Evolutionary conservation across 805 yeast species (phyloP), one percentile per base, ranked within the genome.

Genomic region (Ogataea nitratoaversa): DNA sequence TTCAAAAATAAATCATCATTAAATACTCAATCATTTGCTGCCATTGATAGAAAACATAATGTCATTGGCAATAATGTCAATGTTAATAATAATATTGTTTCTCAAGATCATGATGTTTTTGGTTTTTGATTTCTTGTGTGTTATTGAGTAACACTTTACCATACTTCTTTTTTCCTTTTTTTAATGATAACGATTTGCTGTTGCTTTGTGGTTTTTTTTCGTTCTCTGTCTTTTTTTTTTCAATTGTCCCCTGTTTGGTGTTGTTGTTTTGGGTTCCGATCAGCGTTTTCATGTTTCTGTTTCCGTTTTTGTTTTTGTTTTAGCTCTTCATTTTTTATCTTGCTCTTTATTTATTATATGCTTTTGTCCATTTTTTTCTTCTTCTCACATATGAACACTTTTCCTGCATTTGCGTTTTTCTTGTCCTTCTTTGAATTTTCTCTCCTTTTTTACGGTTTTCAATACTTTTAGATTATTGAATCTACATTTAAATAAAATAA

Each of bases 231-330:
- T 40, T 34, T 23, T 25, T 1, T 23, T 17, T 13, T 34, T 33
- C 18, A 20, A 35, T 11, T 43, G 37, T n/a, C 23, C 19, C 6
- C 36, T 32, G 8, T 42, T 40, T n/a, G 11, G 7, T 22, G 7
- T 22, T 11, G 11, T 7, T 22, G 7, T 22, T 22, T 8, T 22
- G 9, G 7, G 7, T 22, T 22, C 25, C 9, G 25, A 7, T 22
- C 25, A 8, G 25, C 25, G 9, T 22, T 22, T 22, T 22, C 25
- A 22, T 22, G 9, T 22, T 8, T 22, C 25, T 22, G 11, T 22
- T 22, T 22, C 7, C 25, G 11, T 7, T 22, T 22, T 22, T 22
- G 11, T 22, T 22, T 22, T 22, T 22, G 8, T 27, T 27, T n/a
- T 16, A 29, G 32, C 19, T 14, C 16, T 29, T 13, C 11, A 6